Conservation (phyloP, 257 asterid genomes). For the Jaltomata sinuosa region DNA sequence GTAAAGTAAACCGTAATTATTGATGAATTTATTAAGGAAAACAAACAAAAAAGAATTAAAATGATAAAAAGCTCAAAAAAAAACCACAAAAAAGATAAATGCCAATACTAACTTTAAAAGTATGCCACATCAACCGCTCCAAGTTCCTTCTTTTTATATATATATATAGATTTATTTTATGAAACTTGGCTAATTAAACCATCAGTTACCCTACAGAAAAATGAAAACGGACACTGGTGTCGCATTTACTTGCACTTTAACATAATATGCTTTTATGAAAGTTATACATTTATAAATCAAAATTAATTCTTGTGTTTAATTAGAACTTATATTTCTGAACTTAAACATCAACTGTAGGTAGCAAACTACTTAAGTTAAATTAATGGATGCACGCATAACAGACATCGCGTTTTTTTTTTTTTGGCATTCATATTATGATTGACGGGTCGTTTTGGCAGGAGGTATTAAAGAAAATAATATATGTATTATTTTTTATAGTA, state of each 20-base stretch:
- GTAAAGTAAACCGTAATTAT: too few species aligned
- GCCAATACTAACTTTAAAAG: too few species aligned
- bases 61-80: too few species aligned
- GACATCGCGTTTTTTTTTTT: neutral
- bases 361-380: neutral
- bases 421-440: neutral
- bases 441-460: neutral
- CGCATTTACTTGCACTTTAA: neutral
- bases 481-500: neutral
- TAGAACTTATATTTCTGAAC: neutral
- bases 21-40: too few species aligned
- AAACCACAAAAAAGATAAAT: too few species aligned
- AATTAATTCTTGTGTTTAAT: neutral
- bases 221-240: neutral
- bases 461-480: neutral
- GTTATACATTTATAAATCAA: neutral
- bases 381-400: neutral
- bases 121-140: too few species aligned
- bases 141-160: too few species aligned
- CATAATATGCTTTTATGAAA: neutral
- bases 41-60: too few species aligned
- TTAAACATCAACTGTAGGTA: neutral
- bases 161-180: neutral
- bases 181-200: neutral
- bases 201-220: neutral